Conservation (phyloP, 2,329 filamentous ascomycete species). For the Pyricularia grisea region DNA sequence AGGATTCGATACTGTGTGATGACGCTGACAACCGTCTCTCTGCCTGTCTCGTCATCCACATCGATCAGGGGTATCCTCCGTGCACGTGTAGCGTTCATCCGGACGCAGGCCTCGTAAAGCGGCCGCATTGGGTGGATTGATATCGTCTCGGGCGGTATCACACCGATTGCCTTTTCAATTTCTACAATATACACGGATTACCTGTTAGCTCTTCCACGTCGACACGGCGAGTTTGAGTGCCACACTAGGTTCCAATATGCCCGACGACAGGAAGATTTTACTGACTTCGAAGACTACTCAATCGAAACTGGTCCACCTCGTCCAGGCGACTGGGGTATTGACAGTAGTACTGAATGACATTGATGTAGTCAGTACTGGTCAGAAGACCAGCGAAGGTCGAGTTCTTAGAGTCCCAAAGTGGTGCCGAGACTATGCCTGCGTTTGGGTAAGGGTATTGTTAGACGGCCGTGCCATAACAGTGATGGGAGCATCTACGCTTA, state of each 20-base stretch:
- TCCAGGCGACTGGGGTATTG: constrained; percentile 86
- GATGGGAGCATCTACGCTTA: constrained; percentile 25
- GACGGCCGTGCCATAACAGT: background rate
- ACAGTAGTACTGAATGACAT: constrained; percentile 98
- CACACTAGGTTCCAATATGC: background rate
- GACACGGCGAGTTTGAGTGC: background rate
- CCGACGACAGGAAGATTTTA: background rate
- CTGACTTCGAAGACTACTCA: constrained; percentile 81
- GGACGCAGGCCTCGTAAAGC: constrained; percentile 88
- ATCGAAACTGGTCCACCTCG: constrained; percentile 85
- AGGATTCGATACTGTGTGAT: constrained; percentile 97
- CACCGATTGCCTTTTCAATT: constrained; percentile 89
- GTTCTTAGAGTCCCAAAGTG: constrained; percentile 89
- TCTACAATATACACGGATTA: constrained; percentile 42
- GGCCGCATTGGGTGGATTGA: constrained; percentile 89
- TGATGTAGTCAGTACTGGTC: constrained; percentile 96
- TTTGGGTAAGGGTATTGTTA: background rate
- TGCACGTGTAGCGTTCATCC: constrained; percentile 89
- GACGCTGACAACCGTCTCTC: constrained; percentile 90
- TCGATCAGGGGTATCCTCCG: constrained; percentile 91
- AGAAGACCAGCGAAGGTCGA: constrained; percentile 90
- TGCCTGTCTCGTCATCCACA: constrained; percentile 84
- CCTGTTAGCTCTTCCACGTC: background rate
- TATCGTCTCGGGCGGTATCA: constrained; percentile 83
- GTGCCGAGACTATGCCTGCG: constrained; percentile 90